Evolutionary conservation across 2,329 filamentous ascomycete species (phyloP), one percentile per base, ranked within the genome.

Genomic region (Macrophomina phaseolina): DNA sequence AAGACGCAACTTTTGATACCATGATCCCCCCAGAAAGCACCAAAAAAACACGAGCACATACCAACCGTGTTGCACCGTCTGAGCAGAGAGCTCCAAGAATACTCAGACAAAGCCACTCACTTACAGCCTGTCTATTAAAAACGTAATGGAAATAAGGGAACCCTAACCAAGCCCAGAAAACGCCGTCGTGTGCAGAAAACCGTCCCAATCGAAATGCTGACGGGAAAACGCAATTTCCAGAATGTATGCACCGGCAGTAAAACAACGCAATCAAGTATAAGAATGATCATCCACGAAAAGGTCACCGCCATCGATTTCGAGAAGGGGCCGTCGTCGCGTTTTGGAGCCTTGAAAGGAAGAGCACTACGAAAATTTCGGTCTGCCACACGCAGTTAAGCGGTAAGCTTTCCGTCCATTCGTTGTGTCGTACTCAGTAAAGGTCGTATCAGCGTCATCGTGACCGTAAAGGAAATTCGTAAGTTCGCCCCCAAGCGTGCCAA

Each of bases 401-500:
- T 64, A 28, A 42, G 61, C 48, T 40, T 34, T 32, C 48, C 32
- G 49, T 42, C 74, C 74, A 75, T 78, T 75, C 76, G 76, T 75
- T 73, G 53, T 68, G 69, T 75, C 74, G 45, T 62, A 67, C 66
- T 74, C 74, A 72, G 67, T 48, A 71, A 64, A 71, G 73, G 71
- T 75, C 74, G 74, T 77, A 71, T 76, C 68, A 71, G 73, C 71
- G 69, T 71, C 68, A 72, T 77, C 74, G 71, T 77, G 72, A 73
- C 72, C 72, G 63, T 14, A 76, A 23, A 70, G 69, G 65, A 77
- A 71, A 78, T 73, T 78, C 75, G 75, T 78, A 67, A 74, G 60
- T 71, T 71, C 66, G 58, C 58, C 51, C 61, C 23, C 12, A 55
- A 16, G 65, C 30, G 28, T 53, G 2, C 52, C n/a, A 30, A 53